These are phyloP conservation scores for Saturnispora diversa DNA, from an alignment of 805 yeast genomes.

Conservation along the genomic window DNA sequence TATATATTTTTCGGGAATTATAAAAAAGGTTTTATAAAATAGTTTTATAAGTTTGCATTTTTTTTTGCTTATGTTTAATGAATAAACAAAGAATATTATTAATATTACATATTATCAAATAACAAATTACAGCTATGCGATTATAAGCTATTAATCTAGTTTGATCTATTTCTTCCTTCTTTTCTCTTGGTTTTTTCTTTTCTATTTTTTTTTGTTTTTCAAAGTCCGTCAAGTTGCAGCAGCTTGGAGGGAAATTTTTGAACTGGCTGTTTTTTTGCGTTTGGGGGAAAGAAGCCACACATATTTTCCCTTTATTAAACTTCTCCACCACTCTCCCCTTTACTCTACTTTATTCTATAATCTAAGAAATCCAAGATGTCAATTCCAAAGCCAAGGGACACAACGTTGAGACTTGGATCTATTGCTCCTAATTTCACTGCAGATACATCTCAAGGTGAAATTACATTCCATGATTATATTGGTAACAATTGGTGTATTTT, in stretches of 20 bases:
- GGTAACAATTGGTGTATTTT: constrained; percentile 26
- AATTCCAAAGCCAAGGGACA: constrained; percentile 33
- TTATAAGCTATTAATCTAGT: too few species aligned
- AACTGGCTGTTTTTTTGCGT: too few species aligned
- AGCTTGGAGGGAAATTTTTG: too few species aligned
- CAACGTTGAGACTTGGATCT: constrained; percentile 45
- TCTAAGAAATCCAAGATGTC: constrained; percentile 26
- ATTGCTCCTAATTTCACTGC: constrained; percentile 62
- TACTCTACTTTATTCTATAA: too few species aligned
- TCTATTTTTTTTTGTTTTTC: too few species aligned
- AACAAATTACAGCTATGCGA: constrained; percentile 1
- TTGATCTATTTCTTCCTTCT: too few species aligned
- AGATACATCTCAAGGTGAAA: constrained; percentile 38
- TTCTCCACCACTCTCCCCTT: too few species aligned
- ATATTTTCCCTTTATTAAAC: too few species aligned
- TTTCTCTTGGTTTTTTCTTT: too few species aligned
- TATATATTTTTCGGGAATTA: background rate
- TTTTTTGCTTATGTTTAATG: constrained; percentile 10
- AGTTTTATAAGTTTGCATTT: constrained; percentile 3
- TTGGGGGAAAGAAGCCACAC: too few species aligned
- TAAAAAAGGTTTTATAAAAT: background rate
- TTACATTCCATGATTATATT: constrained; percentile 12
- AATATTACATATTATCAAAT: background rate
- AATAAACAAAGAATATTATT: constrained; percentile 8
- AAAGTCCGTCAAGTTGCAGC: too few species aligned